Evolutionary conservation across 1,139 yeast species (phyloP).

Genomic region (Nakaseomyces sp.): DNA sequence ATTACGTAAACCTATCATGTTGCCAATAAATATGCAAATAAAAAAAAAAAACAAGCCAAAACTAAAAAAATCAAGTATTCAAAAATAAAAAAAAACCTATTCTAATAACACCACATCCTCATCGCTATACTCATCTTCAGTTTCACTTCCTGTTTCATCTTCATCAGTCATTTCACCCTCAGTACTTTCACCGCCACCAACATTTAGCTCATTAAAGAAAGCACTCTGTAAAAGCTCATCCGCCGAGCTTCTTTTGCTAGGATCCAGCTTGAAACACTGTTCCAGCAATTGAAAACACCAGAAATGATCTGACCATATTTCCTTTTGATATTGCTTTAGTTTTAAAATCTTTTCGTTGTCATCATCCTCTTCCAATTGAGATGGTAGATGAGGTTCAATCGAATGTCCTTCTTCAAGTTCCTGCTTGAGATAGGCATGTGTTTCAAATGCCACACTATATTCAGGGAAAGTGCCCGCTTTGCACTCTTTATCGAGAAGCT

Average conservation of each 20-base stretch:
- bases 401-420: slow-evolving; percentile 20
- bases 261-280: slow-evolving; percentile 31
- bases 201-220: slow-evolving; percentile 28
- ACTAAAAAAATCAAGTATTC: too few species aligned
- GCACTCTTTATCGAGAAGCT: slow-evolving; percentile 29
- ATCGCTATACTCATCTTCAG: background rate
- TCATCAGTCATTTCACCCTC: slow-evolving; percentile 16
- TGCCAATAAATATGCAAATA: too few species aligned
- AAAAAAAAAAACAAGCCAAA: too few species aligned
- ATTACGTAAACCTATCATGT: too few species aligned
- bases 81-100: background rate
- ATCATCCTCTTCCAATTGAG: slow-evolving; percentile 12
- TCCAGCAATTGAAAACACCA: slow-evolving; percentile 31
- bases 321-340: slow-evolving; percentile 27
- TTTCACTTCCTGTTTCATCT: slow-evolving; percentile 11
- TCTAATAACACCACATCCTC: slow-evolving; percentile 1
- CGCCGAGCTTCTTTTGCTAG: slow-evolving; percentile 30
- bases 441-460: slow-evolving; percentile 35
- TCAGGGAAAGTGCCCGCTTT: slow-evolving; percentile 32
- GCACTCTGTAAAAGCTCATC: slow-evolving; percentile 28
- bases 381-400: slow-evolving; percentile 21
- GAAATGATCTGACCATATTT: slow-evolving; percentile 31
- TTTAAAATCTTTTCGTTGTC: slow-evolving; percentile 15
- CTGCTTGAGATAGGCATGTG: slow-evolving; percentile 27
- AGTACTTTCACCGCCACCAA: slow-evolving; percentile 17